Conservation (phyloP, 73 alveolate species). For the Durusdinium trenchii region DNA sequence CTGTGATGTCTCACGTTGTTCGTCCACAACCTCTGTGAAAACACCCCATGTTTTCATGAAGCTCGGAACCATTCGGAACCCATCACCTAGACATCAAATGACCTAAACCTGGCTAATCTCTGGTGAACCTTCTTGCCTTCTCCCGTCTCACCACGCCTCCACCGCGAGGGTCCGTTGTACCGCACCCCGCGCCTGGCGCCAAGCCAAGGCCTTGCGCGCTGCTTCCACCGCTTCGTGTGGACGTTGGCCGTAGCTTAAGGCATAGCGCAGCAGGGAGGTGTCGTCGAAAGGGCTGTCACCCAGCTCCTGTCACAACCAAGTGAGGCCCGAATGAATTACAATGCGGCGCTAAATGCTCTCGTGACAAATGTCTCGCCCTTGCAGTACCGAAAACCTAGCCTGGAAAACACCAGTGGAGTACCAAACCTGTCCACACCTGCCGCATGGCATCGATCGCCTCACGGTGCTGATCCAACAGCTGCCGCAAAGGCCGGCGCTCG, state of each 20-base stretch:
- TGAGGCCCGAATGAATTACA: neutral
- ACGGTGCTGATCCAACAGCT: constrained; percentile 31
- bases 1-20: neutral
- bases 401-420: neutral
- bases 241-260: constrained; percentile 32
- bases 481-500: constrained; percentile 21
- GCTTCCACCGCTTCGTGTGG: constrained; percentile 44
- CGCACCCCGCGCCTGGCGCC: constrained; percentile 50
- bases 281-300: constrained; percentile 42
- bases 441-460: neutral
- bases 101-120: too few species aligned
- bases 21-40: neutral
- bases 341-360: neutral
- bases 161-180: neutral
- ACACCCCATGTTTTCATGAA: neutral
- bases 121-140: too few species aligned
- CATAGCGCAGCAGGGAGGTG: constrained; percentile 52
- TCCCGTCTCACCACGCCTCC: too few species aligned
- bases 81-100: too few species aligned
- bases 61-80: neutral
- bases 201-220: constrained; percentile 59
- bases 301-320: neutral
- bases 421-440: neutral
- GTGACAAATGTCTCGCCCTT: too few species aligned
- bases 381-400: neutral